Base-by-base conservation (phyloP, 73 alveolate species). In the Halteria grandinella region DNA sequence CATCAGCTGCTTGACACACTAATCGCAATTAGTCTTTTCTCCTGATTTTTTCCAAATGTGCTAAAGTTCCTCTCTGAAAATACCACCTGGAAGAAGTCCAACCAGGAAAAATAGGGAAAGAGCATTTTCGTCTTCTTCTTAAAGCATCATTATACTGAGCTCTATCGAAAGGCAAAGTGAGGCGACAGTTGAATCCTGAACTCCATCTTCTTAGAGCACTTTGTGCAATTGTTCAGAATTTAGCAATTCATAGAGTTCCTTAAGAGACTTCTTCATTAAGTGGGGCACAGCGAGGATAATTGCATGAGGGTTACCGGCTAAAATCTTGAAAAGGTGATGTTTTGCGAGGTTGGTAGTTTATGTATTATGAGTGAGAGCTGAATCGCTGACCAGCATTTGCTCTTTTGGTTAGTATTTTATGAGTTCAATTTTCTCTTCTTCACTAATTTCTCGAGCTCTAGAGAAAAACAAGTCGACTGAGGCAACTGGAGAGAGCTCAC, bases 11-110 rank as follows among this genome's bases (percentile, higher is more conserved):
- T n/a, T n/a, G n/a, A n/a, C n/a, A n/a, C n/a, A n/a, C n/a, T n/a
- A n/a, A n/a, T n/a, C n/a, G n/a, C n/a, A n/a, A n/a, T n/a, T n/a
- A n/a, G n/a, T n/a, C n/a, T n/a, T n/a, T n/a, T n/a, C n/a, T n/a
- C n/a, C n/a, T n/a, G 28, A 41, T 4, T 29, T 2, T 7, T 79
- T 84, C 87, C 92, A 83, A 7, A 83, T 33, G 51, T 74, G 49
- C 6, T 21, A 55, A 25, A 83, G 48, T 17, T 72, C 79, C 0
- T 17, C 55, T 6, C 50, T 69, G 4, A 44, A 55, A 34, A 83
- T 59, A 2, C 92, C 92, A 14, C 87, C 85, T 15, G 92, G 92
- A 3, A 83, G 73, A 51, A 83, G 60, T 17, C 92, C 92, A 29
- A 83, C 47, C 33, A 83, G 43, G 32, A 75, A 73, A 53, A 83